Conservation (phyloP, 495 filamentous ascomycete species). For the Aspergillus biplanus region DNA sequence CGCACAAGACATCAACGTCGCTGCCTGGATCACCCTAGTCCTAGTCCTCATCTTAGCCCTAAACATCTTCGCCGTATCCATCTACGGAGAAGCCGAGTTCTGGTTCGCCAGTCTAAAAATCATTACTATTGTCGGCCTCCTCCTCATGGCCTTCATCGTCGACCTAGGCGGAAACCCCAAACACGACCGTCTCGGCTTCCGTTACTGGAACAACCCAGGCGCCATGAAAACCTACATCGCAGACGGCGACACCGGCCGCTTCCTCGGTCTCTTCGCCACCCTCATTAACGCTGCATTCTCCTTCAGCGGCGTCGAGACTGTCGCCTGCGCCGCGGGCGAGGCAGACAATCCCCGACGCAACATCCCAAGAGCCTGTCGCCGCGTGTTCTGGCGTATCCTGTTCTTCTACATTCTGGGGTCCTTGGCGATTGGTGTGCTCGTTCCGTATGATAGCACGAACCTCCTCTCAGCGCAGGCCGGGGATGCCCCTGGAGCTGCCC, state of each 20-base stretch:
- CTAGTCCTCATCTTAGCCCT: conserved; percentile 46
- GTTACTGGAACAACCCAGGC: conserved; percentile 55
- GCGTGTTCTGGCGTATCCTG: conserved; percentile 79
- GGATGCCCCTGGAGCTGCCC: conserved; percentile 33
- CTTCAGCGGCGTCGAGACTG: conserved; percentile 66
- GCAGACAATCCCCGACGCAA: conserved; percentile 72
- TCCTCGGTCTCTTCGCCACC: conserved; percentile 47
- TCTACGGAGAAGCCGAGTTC: conserved; percentile 55
- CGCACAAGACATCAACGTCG: conserved; percentile 39
- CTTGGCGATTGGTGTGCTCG: conserved; percentile 55
- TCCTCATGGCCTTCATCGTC: conserved; percentile 54
- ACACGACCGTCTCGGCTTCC: conserved; percentile 37
- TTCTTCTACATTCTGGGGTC: conserved; percentile 71
- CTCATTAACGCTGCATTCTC: conserved; percentile 46
- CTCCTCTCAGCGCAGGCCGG: conserved; percentile 39
- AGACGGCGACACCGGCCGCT: conserved; percentile 36
- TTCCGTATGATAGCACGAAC: conserved; percentile 30
- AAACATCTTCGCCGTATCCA: conserved; percentile 42
- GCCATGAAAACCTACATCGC: conserved; percentile 49
- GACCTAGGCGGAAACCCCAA: conserved; percentile 37
- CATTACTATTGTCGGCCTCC: conserved; percentile 46
- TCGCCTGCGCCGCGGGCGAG: conserved; percentile 78
- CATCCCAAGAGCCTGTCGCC: conserved; percentile 75
- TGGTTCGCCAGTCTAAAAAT: conserved; percentile 49
- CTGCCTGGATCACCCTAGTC: conserved; percentile 53